phyloP scores from a whole-genome alignment of 495 filamentous ascomycete species.

The Letharia columbiana region DNA sequence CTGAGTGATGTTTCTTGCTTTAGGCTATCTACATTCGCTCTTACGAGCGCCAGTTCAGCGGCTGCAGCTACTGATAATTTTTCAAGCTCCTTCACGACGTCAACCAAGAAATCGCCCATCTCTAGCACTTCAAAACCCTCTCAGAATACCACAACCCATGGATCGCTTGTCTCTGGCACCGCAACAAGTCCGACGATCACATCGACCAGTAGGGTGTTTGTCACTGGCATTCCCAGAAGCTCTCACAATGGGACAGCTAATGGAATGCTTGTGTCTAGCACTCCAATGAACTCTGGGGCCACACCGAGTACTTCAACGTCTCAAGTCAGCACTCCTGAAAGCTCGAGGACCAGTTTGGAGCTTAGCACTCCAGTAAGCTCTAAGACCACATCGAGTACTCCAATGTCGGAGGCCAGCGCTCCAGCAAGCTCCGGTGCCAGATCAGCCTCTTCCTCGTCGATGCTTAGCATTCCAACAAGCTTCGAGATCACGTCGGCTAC shows the following conservation, averaged over 20 bases:
- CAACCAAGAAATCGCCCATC: neutral
- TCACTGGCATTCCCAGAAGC: neutral
- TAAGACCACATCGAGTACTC: neutral
- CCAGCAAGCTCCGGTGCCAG: neutral
- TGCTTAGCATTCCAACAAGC: neutral
- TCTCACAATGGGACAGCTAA: neutral
- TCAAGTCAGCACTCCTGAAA: too few relatives aligned
- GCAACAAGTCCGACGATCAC: neutral
- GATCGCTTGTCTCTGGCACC: neutral
- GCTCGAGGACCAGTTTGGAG: too few relatives aligned
- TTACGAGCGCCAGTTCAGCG: neutral
- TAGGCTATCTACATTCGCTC: neutral
- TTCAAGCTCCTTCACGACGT: neutral
- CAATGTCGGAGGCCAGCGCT: neutral
- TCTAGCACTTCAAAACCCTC: neutral
- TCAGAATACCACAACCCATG: neutral
- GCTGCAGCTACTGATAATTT: neutral
- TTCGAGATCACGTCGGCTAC: neutral
- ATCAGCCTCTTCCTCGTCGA: neutral
- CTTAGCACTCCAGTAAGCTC: neutral
- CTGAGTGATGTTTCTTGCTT: neutral
- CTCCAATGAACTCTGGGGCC: neutral
- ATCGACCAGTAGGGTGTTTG: neutral
- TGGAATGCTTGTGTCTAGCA: neutral
- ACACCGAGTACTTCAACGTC: too few relatives aligned